Evolutionary conservation across 495 filamentous ascomycete species (phyloP).

Genomic region (Mycothermus thermophilus): DNA sequence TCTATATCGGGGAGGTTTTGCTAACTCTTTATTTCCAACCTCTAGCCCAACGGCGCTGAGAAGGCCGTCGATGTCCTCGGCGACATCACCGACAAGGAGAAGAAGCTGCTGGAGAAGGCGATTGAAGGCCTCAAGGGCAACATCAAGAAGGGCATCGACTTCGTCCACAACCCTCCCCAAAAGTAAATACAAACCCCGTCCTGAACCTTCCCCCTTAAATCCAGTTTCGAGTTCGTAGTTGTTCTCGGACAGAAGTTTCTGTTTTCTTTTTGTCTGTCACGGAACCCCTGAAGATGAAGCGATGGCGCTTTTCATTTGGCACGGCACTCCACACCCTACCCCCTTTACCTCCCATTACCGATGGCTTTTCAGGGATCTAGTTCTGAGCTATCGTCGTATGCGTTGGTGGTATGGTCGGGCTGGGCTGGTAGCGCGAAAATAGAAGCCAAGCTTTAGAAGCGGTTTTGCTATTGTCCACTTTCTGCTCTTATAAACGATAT

Average conservation of each 20-base stretch:
- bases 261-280: background rate
- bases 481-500: too few relatives aligned
- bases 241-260: conserved; percentile 1
- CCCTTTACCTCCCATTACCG: too few relatives aligned
- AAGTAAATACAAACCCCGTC: too few relatives aligned
- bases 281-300: too few relatives aligned
- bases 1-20: too few relatives aligned
- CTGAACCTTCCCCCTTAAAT: too few relatives aligned
- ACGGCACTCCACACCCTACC: too few relatives aligned
- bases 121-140: conserved; percentile 72
- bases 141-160: conserved; percentile 84
- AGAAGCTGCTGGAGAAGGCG: conserved; percentile 65
- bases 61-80: conserved; percentile 68
- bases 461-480: background rate
- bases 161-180: conserved; percentile 56
- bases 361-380: background rate
- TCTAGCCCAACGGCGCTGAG: conserved; percentile 63
- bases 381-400: conserved; percentile 3
- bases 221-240: conserved; percentile 5
- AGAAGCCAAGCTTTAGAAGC: conserved; percentile 13
- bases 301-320: too few relatives aligned
- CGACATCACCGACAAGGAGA: conserved; percentile 64
- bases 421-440: conserved; percentile 24
- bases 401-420: too few relatives aligned
- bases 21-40: too few relatives aligned